phyloP scores from a whole-genome alignment of 306 rosid genomes.

The Trifolium pratense region DNA sequence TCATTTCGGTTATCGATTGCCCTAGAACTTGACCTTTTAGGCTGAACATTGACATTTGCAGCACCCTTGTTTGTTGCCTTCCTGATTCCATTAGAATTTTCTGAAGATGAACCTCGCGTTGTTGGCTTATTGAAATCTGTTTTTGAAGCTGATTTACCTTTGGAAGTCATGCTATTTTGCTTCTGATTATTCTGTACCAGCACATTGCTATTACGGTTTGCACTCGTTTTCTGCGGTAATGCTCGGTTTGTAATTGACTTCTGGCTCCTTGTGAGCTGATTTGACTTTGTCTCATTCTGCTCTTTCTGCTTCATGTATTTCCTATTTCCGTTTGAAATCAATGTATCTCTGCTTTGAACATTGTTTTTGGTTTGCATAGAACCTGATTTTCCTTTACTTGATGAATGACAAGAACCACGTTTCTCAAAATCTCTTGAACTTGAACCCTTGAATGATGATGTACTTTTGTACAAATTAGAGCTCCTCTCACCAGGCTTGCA shows the following conservation, averaged over 20 bases:
- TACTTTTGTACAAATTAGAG: conserved; percentile 49
- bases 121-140: conserved; percentile 48
- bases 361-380: conserved; percentile 57
- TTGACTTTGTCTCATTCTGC: conserved; percentile 55
- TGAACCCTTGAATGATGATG: conserved; percentile 50
- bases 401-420: conserved; percentile 39
- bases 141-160: conserved; percentile 58
- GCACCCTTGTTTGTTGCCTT: conserved; percentile 55
- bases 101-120: conserved; percentile 48
- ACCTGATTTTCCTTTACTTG: conserved; percentile 63
- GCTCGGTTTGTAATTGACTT: conserved; percentile 48
- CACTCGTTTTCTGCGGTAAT: conserved; percentile 56
- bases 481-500: conserved; percentile 48
- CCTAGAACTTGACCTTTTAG: conserved; percentile 50
- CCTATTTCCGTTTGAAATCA: conserved; percentile 49
- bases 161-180: conserved; percentile 65
- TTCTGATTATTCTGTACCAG: conserved; percentile 80
- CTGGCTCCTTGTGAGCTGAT: conserved; percentile 56
- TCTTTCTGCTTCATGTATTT: conserved; percentile 54
- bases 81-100: conserved; percentile 47
- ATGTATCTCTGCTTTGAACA: conserved; percentile 53
- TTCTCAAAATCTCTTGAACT: conserved; percentile 52
- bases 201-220: conserved; percentile 48
- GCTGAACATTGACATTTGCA: conserved; percentile 49
- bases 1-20: conserved; percentile 51